phyloP scores from a whole-genome alignment of 2,329 filamentous ascomycete genomes.

The Juglanconis oblonga region DNA sequence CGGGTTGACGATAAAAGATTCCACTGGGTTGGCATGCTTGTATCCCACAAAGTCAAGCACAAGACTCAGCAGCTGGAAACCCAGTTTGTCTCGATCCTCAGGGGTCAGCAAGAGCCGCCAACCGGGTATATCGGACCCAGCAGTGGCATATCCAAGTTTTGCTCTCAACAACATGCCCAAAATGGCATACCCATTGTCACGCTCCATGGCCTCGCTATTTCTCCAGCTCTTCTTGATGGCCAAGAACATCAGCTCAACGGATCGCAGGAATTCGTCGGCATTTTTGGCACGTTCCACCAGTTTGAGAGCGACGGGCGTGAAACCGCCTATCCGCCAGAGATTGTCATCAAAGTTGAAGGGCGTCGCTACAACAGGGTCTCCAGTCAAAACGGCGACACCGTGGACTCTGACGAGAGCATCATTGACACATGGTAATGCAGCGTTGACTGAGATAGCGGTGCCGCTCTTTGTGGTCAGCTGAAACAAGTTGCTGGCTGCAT shows the following conservation, averaged over 20 bases:
- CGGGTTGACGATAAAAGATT: slow-evolving; percentile 93
- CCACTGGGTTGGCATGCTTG: slow-evolving; percentile 71
- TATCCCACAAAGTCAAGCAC: slow-evolving; percentile 89
- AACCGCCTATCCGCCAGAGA: slow-evolving; percentile 89
- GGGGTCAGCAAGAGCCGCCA: slow-evolving; percentile 44
- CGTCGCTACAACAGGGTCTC: slow-evolving; percentile 75
- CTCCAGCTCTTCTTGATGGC: slow-evolving; percentile 90
- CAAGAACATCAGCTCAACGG: slow-evolving; percentile 80
- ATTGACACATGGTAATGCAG: slow-evolving; percentile 80
- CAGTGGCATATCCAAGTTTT: slow-evolving; percentile 63
- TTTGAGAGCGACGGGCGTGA: slow-evolving; percentile 79
- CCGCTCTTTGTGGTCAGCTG: slow-evolving; percentile 70
- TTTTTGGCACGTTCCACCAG: slow-evolving; percentile 75
- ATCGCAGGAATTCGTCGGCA: slow-evolving; percentile 67
- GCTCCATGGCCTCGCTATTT: slow-evolving; percentile 97
- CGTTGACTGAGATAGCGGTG: slow-evolving; percentile 81
- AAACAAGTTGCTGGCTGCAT: slow-evolving; percentile 65
- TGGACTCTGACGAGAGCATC: slow-evolving; percentile 80
- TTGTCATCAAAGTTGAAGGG: slow-evolving; percentile 88
- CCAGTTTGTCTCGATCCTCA: slow-evolving; percentile 53
- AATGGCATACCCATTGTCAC: slow-evolving; percentile 89
- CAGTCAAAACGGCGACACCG: slow-evolving; percentile 78
- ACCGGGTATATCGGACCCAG: slow-evolving; percentile 30
- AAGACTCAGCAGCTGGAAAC: slow-evolving; percentile 67
- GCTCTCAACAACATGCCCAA: slow-evolving; percentile 79